These are phyloP conservation scores for Capsicum rhomboideum DNA, from an alignment of 257 asterid species.

Conservation along the genomic window DNA sequence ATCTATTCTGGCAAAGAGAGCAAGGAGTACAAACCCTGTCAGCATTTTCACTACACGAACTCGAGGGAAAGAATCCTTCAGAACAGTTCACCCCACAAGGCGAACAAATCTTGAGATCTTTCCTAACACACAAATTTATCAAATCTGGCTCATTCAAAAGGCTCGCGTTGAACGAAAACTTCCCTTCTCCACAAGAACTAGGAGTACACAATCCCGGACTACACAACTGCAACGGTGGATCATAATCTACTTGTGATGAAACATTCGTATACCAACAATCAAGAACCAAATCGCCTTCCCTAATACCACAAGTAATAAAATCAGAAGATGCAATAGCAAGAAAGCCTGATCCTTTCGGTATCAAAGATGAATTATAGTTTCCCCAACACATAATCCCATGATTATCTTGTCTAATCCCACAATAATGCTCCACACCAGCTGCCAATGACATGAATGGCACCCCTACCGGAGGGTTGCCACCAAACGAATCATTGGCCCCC, in stretches of 20 bases:
- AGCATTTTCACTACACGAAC: slow-evolving; percentile 53
- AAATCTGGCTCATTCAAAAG: slow-evolving; percentile 75
- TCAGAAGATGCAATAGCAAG: slow-evolving; percentile 75
- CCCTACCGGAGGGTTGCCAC: slow-evolving; percentile 37
- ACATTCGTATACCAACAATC: slow-evolving; percentile 71
- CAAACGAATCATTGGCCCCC: slow-evolving; percentile 38
- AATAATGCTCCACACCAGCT: slow-evolving; percentile 65
- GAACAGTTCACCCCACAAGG: slow-evolving; percentile 78
- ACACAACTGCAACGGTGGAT: slow-evolving; percentile 91
- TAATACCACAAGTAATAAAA: slow-evolving; percentile 61
- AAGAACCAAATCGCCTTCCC: slow-evolving; percentile 84
- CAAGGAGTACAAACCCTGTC: slow-evolving; percentile 91
- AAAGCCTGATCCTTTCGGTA: slow-evolving; percentile 80
- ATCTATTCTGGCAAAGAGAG: slow-evolving; percentile 83
- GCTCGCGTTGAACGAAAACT: slow-evolving; percentile 87
- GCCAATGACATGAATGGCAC: slow-evolving; percentile 55
- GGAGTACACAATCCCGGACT: slow-evolving; percentile 83
- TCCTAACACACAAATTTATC: slow-evolving; percentile 66
- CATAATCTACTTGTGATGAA: slow-evolving; percentile 32
- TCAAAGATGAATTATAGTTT: slow-evolving; percentile 47
- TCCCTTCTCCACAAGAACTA: slow-evolving; percentile 46
- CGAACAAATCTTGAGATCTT: slow-evolving; percentile 70
- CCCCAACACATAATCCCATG: slow-evolving; percentile 96
- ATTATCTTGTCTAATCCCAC: slow-evolving; percentile 76
- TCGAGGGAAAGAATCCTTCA: slow-evolving; percentile 70